These are phyloP conservation scores for Ceratocystis destructans DNA, from an alignment of 2,329 filamentous ascomycete species.

Conservation along the genomic window DNA sequence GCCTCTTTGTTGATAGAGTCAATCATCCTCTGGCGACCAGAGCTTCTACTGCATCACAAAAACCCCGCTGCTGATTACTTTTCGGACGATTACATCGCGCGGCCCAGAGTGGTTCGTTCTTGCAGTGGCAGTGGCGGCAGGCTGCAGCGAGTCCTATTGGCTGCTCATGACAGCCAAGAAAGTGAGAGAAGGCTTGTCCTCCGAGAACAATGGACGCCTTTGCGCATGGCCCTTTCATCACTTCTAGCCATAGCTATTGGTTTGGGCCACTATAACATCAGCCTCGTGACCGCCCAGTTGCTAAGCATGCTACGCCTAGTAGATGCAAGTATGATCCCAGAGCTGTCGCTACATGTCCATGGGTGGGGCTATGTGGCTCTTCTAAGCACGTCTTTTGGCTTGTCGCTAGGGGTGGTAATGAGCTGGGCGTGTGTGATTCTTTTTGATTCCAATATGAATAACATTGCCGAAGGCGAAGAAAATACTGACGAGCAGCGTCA, in stretches of 20 bases:
- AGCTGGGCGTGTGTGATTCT: background rate
- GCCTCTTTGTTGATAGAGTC: background rate
- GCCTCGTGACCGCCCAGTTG: constrained; percentile 10
- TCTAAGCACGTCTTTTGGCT: constrained; percentile 1
- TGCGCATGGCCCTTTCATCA: constrained; percentile 2
- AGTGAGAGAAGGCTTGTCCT: background rate
- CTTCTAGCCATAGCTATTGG: constrained; percentile 2
- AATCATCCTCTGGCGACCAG: background rate
- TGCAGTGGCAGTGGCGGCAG: background rate
- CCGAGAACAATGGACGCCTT: background rate
- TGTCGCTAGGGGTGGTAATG: background rate
- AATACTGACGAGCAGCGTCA: background rate
- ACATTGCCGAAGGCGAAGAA: background rate
- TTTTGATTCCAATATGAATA: background rate
- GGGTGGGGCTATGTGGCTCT: constrained; percentile 6
- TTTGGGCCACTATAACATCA: constrained; percentile 9
- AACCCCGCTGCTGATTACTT: background rate
- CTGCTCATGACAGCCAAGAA: background rate
- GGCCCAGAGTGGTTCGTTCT: background rate
- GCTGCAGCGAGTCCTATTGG: background rate
- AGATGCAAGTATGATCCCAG: background rate
- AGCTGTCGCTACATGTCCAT: constrained; percentile 1
- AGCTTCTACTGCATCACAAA: background rate
- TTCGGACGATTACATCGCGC: background rate
- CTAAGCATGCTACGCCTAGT: constrained; percentile 9